Evolutionary conservation across 2,329 filamentous ascomycete species (phyloP).

Genomic region (Calonectria multiphialidica): DNA sequence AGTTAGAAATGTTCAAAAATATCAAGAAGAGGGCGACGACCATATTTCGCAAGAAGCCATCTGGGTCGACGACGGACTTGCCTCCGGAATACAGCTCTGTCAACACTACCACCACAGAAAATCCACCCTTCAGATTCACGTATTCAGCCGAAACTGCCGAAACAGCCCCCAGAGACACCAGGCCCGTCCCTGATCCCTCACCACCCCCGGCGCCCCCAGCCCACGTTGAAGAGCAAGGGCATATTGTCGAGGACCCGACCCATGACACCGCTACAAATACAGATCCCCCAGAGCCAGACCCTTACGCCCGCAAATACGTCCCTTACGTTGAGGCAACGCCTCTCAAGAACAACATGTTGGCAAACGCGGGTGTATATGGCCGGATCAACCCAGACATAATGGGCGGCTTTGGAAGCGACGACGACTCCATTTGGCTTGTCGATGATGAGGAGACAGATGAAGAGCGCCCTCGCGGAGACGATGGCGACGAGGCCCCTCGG

Average conservation of each 20-base stretch:
- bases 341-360: conserved; percentile 45
- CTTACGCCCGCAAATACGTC: conserved; percentile 35
- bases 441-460: conserved; percentile 45
- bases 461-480: background rate
- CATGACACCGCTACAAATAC: conserved; percentile 1
- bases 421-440: conserved; percentile 45
- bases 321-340: conserved; percentile 39
- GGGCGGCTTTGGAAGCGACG: conserved; percentile 46
- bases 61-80: conserved; percentile 25
- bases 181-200: background rate
- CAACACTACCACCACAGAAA: conserved; percentile 2
- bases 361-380: conserved; percentile 43
- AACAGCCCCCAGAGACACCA: background rate
- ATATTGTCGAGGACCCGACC: background rate
- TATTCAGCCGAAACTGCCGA: conserved; percentile 13
- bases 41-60: conserved; percentile 38
- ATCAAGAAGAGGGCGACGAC: conserved; percentile 39
- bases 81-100: conserved; percentile 10
- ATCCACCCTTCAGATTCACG: conserved; percentile 8
- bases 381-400: conserved; percentile 47
- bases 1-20: conserved; percentile 41
- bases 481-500: conserved; percentile 24
- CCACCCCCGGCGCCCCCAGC: conserved; percentile 14
- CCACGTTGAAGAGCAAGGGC: background rate
- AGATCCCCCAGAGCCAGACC: conserved; percentile 18